A percentile compares a stretch with the other conserved stretches of the same genome.
These are phyloP conservation scores for Rhodamnia argentea DNA, from an alignment of 345 rosid genomes.

Conservation along the genomic window DNA sequence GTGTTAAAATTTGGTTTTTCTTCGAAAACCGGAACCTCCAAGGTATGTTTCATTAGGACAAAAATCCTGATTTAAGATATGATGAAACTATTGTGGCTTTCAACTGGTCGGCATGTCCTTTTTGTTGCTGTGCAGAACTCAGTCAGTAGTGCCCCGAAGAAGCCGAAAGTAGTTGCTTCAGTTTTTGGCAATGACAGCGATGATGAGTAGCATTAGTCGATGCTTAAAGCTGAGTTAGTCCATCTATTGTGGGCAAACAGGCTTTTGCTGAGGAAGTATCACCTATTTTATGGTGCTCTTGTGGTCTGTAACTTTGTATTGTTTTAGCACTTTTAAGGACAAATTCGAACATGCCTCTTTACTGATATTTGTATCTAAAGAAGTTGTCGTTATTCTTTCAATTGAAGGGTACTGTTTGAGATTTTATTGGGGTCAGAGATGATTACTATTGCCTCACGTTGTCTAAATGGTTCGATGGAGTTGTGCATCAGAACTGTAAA, in stretches of 20 bases:
- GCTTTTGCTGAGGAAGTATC: neutral
- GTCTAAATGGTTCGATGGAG: neutral
- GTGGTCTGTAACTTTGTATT: neutral
- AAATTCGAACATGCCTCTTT: neutral
- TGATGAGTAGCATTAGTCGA: constrained; percentile 34
- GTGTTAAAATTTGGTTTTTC: constrained; percentile 83
- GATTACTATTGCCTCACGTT: neutral
- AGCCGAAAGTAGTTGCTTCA: constrained; percentile 62
- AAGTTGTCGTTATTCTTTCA: neutral
- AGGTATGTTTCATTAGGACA: constrained; percentile 30
- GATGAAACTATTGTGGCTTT: neutral
- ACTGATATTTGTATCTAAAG: neutral
- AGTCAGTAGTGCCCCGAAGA: constrained; percentile 37
- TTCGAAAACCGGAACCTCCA: constrained; percentile 51
- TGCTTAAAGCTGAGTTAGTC: neutral
- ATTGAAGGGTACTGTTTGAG: neutral
- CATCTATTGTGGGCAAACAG: neutral
- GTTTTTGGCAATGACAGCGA: constrained; percentile 75
- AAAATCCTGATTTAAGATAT: neutral
- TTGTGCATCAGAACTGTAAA: neutral
- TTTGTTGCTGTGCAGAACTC: constrained; percentile 26
- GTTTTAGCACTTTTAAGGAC: neutral
- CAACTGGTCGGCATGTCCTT: neutral
- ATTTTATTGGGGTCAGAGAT: neutral
- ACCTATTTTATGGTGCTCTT: neutral